Evolutionary conservation across 2,329 filamentous ascomycete species (phyloP).

Genomic region (Aureobasidium sp.): DNA sequence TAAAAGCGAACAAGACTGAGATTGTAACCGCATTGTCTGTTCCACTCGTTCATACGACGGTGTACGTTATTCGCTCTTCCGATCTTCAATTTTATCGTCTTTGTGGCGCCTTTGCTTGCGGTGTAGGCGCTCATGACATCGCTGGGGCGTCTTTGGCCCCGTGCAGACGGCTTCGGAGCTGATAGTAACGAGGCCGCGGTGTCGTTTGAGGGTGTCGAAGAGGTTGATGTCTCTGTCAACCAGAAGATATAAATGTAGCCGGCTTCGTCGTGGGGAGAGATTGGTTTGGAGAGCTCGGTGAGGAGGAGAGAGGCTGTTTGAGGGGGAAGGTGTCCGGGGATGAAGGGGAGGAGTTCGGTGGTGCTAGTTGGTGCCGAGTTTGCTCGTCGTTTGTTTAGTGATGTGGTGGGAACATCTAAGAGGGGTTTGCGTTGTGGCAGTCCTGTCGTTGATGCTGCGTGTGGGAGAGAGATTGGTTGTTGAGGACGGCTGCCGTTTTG

Average conservation of each 20-base stretch:
- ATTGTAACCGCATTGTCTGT: conserved; percentile 82
- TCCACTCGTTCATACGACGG: conserved; percentile 85
- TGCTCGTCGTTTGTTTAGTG: conserved; percentile 18
- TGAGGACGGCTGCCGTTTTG: conserved; percentile 1
- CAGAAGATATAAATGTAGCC: conserved; percentile 99
- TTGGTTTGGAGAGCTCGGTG: conserved; percentile 65
- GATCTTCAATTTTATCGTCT: conserved; percentile 60
- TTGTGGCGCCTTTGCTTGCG: conserved; percentile 22
- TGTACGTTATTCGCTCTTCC: conserved; percentile 74
- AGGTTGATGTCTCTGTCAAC: conserved; percentile 58
- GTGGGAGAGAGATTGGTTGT: neutral
- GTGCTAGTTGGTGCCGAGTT: conserved; percentile 5
- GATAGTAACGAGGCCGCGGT: conserved; percentile 26
- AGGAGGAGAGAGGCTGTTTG: conserved; percentile 62
- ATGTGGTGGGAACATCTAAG: conserved; percentile 19
- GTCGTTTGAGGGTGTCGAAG: conserved; percentile 41
- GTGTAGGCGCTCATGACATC: conserved; percentile 28
- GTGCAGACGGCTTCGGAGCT: conserved; percentile 14
- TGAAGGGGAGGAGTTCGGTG: conserved; percentile 50
- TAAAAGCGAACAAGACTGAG: conserved; percentile 86
- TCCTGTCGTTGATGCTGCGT: conserved; percentile 12
- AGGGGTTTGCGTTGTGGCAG: conserved; percentile 19
- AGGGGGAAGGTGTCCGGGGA: conserved; percentile 59
- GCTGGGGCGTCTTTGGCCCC: conserved; percentile 18
- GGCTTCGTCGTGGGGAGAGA: conserved; percentile 65